Base-by-base conservation (phyloP, 148 eudicot genomes). In the Rhododendron williamsianum region DNA sequence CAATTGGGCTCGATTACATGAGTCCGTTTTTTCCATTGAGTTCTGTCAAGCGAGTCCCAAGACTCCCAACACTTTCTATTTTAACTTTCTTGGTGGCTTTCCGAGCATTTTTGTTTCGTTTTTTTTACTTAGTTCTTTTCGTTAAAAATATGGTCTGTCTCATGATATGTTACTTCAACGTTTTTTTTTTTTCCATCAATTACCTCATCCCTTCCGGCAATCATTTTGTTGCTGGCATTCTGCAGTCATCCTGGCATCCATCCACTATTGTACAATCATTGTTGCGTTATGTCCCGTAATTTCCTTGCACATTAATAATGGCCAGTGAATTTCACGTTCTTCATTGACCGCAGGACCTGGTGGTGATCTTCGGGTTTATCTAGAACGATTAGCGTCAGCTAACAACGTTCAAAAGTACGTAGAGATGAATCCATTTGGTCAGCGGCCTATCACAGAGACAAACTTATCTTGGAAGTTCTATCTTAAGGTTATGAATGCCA, bases 401-500 rank as follows among this genome's bases (percentile, higher is more conserved):
- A 90, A 92, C 30, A 84, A 93, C 78, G 93, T 94, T 79, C 98
- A 89, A 83, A 88, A 89, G 45, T 93, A 92, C 84, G 91, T 94
- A 15, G 83, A 90, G 85, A 85, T 87, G 83, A 93, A 94, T 87
- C 95, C 94, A 15, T 92, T 93, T 87, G 96, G 98, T 85, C 94
- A 95, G 87, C 89, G 72, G 38, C 88, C 96, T 30, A 94, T 95
- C 85, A 91, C 93, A 23, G 82, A 89, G 18, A 51, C 84, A 49
- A 85, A 89, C 84, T 25, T 49, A 38, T 88, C 89, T 30, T 93
- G 96, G 96, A 18, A 67, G 46, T 95, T 88, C 80, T 95, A 95
- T 78, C 87, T 85, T 30, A 90, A 91, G 88, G 89, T 95, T 78
- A 87, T 86, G 10, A 85, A 80, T 6, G 43, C 82, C 21, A 58